Percentiles rank a stretch among this genome's conserved stretches.
phyloP scores from a whole-genome alignment of 208 protist species.

The Trichomonas vaginalis region DNA sequence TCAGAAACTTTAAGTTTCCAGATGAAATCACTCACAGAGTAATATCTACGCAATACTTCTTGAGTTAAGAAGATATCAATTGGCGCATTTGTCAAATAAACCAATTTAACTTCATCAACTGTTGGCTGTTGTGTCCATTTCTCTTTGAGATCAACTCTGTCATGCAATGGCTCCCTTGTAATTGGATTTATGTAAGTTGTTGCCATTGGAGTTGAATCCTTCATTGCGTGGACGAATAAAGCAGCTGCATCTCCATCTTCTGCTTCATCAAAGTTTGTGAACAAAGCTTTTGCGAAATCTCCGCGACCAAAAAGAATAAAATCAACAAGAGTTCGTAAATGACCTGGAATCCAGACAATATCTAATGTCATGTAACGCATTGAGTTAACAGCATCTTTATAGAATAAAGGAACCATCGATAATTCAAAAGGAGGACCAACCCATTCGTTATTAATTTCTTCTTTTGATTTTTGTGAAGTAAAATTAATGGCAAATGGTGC shows the following conservation, averaged over 20 bases:
- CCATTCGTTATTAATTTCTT: background rate
- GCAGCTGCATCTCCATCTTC: background rate
- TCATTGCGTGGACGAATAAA: background rate
- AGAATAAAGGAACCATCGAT: background rate
- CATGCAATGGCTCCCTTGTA: background rate
- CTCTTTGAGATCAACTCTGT: background rate
- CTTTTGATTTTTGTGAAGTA: background rate
- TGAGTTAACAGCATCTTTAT: background rate
- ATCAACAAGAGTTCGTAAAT: background rate
- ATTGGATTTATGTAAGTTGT: background rate
- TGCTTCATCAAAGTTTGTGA: background rate
- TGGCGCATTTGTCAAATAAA: background rate
- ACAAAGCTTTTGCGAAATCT: background rate
- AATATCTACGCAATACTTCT: background rate
- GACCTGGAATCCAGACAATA: background rate
- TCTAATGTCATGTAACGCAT: background rate
- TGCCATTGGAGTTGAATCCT: background rate
- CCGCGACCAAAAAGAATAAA: background rate
- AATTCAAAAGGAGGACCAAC: background rate
- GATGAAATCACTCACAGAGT: background rate
- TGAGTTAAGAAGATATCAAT: background rate
- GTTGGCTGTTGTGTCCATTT: background rate
- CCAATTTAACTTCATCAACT: background rate
- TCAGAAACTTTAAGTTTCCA: conserved; percentile 11
- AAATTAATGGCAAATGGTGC: background rate